These are phyloP conservation scores for Russula compacta DNA, from an alignment of 768 basidiomycete genomes.

Conservation along the genomic window DNA sequence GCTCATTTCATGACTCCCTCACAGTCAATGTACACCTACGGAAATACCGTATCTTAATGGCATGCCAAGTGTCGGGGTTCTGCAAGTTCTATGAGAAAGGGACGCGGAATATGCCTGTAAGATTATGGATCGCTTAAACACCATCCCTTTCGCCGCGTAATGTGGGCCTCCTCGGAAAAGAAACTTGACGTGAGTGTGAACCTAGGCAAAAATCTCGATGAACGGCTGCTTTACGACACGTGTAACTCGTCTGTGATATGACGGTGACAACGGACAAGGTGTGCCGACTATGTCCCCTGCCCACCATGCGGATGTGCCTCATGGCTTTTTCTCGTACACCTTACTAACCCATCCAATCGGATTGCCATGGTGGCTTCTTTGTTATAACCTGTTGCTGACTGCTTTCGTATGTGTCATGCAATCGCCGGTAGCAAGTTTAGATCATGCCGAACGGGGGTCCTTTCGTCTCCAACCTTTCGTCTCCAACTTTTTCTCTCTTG, in stretches of 20 bases:
- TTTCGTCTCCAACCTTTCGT: slow-evolving; percentile 65
- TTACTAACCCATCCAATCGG: slow-evolving; percentile 32
- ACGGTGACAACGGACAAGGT: slow-evolving; percentile 93
- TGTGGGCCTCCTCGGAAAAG: slow-evolving; percentile 91
- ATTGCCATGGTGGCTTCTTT: slow-evolving; percentile 32
- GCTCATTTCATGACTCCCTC: no score
- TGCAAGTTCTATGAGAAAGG: slow-evolving; percentile 95
- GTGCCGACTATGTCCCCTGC: slow-evolving; percentile 20
- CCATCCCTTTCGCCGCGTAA: background rate
- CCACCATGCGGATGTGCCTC: no score
- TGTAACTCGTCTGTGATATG: slow-evolving; percentile 90
- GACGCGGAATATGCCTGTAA: slow-evolving; percentile 99
- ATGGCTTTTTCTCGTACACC: background rate
- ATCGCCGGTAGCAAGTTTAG: background rate
- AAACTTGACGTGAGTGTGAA: slow-evolving; percentile 98
- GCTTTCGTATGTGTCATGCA: slow-evolving; percentile 9
- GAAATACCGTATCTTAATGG: slow-evolving; percentile 97
- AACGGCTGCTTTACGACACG: slow-evolving; percentile 85
- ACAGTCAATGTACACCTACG: slow-evolving; percentile 95
- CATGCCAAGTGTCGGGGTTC: slow-evolving; percentile 98
- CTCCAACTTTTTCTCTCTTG: slow-evolving; percentile 62
- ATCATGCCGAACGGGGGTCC: slow-evolving; percentile 46
- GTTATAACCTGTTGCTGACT: slow-evolving; percentile 12
- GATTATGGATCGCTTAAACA: slow-evolving; percentile 71
- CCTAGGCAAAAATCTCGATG: slow-evolving; percentile 92